Percentiles rank a stretch among this genome's conserved stretches.
These are phyloP conservation scores for Pyrenophora teres DNA, from an alignment of 2,329 filamentous ascomycete genomes.

Conservation along the genomic window DNA sequence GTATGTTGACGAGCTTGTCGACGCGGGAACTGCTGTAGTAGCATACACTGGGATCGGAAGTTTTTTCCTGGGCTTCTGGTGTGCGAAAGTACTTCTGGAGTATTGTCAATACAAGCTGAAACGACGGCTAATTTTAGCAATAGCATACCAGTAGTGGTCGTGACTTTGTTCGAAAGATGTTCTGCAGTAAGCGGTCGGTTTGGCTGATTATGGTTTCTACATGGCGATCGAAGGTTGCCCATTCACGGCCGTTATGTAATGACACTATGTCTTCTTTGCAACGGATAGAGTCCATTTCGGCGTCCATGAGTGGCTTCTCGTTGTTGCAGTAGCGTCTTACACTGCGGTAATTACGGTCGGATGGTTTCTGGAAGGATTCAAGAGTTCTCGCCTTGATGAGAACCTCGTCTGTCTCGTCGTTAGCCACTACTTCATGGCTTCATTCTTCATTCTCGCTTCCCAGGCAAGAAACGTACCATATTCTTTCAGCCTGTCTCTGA, in stretches of 20 bases:
- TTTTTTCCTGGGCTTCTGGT: constrained; percentile 47
- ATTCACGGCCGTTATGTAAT: constrained; percentile 47
- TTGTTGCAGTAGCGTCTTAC: constrained; percentile 46
- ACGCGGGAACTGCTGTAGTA: constrained; percentile 47
- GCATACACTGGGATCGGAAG: constrained; percentile 38
- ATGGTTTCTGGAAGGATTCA: constrained; percentile 47
- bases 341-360: constrained; percentile 48
- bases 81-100: constrained; percentile 46
- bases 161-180: constrained; percentile 24
- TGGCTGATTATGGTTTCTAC: constrained; percentile 43
- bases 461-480: constrained; percentile 34
- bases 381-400: constrained; percentile 48
- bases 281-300: constrained; percentile 45
- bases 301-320: constrained; percentile 43
- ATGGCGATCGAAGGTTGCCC: constrained; percentile 48
- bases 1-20: constrained; percentile 48
- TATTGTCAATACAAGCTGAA: neutral
- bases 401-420: constrained; percentile 37
- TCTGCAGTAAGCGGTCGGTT: constrained; percentile 30
- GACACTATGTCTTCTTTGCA: constrained; percentile 50
- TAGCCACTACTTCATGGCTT: neutral
- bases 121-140: neutral
- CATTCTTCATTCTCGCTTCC: neutral
- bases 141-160: constrained; percentile 35
- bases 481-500: constrained; percentile 41